Evolutionary conservation across 805 yeast genomes (phyloP), one percentile per base, ranked within the genome.

Genomic region (Metschnikowia reukaufii): DNA sequence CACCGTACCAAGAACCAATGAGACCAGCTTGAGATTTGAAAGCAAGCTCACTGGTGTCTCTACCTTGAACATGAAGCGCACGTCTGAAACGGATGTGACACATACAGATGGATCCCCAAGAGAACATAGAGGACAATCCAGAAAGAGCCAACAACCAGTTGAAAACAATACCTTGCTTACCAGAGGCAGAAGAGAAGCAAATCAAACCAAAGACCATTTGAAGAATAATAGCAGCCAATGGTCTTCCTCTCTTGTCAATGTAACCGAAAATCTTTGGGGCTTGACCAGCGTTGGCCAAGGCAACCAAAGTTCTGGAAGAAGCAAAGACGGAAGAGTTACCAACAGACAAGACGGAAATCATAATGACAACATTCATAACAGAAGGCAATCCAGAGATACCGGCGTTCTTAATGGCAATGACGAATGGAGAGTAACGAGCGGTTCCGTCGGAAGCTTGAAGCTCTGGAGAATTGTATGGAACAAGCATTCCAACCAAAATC

Each of bases 261-360:
- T 68, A 71, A 39, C 60, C 68, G 45, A 78, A 69, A 27, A 73
- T 39, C 51, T 66, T 68, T 27, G 91, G 91, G 36, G 82, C 86
- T 56, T 79, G 76, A 6, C 88, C 86, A 64, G 83, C 87, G 48
- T 80, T 82, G 12, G 89, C 84, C 56, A 85, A 67, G 19, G 88
- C 78, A 42, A 80, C 81, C 44, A 86, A 61, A 7, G 88, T 74
- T 73, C 92, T 78, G 40, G 90, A 83, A 51, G 83, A 78, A 16
- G 84, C 86, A 62, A 76, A 86, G 33, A 84, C 79, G 2, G 90
- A 79, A 18, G 89, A 80, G 70, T 85, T 86, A 55, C 89, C 90
- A 45, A 84, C 70, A 31, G 75, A 66, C 39, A 71, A 62, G 31
- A 71, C 63, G 2, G 74, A 63, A 12, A 70, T 62, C 44, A 71